These are phyloP conservation scores for Lactarius tabidus DNA, from an alignment of 768 basidiomycete species.

Conservation along the genomic window DNA sequence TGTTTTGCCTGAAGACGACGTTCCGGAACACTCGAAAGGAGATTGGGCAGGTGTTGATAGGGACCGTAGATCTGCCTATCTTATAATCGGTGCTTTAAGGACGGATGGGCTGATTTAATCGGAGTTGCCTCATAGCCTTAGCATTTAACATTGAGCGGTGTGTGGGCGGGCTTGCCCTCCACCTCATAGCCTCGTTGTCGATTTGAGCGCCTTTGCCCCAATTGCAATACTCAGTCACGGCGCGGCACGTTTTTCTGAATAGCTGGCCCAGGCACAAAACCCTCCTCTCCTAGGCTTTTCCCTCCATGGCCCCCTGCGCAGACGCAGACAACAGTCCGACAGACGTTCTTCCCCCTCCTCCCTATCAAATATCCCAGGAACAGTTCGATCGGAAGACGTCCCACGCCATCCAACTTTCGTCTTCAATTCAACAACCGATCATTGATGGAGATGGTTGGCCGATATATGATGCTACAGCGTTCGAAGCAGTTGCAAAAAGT, in stretches of 20 bases:
- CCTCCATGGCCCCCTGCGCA: conserved; percentile 5
- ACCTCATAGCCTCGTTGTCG: neutral
- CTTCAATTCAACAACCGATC: neutral
- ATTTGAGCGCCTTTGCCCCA: neutral
- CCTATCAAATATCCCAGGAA: conserved; percentile 21
- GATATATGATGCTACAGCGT: conserved; percentile 17
- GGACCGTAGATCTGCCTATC: conserved; percentile 72
- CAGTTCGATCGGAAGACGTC: conserved; percentile 21
- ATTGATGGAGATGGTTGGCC: conserved; percentile 21
- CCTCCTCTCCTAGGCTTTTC: neutral
- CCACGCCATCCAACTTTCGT: conserved; percentile 4
- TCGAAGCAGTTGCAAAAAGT: conserved; percentile 15
- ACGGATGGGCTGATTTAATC: conserved; percentile 62
- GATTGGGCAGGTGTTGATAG: conserved; percentile 80
- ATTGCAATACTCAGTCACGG: neutral
- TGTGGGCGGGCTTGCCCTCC: no score
- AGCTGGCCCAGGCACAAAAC: neutral
- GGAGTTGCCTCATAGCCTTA: neutral
- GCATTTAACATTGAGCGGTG: no score
- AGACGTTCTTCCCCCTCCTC: conserved; percentile 13
- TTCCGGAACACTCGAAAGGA: conserved; percentile 44
- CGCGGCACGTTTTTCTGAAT: neutral
- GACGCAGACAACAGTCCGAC: conserved; percentile 3
- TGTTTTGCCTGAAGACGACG: conserved; percentile 55
- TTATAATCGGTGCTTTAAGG: conserved; percentile 72